A percentile compares a stretch with the other conserved stretches of the same genome.
phyloP scores from a whole-genome alignment of 2,329 filamentous ascomycete genomes.

The Juglanconis juglandina region DNA sequence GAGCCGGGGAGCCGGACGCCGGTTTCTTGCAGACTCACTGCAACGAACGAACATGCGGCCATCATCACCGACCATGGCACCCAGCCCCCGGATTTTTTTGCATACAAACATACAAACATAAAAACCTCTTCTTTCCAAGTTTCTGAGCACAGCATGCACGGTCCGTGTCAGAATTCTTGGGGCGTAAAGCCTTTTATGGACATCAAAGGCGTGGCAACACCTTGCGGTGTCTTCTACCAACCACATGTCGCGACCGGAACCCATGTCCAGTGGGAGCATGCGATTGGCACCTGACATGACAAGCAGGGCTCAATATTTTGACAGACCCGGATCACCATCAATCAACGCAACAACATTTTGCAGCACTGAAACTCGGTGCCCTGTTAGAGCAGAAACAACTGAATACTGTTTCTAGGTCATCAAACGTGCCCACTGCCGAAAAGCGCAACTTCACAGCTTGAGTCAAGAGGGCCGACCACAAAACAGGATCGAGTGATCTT shows the following conservation, averaged over 20 bases:
- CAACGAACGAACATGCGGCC: neutral
- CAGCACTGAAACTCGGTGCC: neutral
- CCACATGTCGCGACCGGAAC: neutral
- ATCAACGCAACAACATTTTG: neutral
- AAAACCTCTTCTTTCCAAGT: too few species aligned
- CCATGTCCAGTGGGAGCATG: too few species aligned
- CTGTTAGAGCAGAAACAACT: neutral
- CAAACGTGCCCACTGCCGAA: neutral
- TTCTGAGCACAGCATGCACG: too few species aligned
- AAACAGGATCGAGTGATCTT: slow-evolving; percentile 11
- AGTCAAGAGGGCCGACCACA: slow-evolving; percentile 8
- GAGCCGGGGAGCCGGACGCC: neutral
- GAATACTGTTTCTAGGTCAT: too few species aligned
- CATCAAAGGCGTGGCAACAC: too few species aligned
- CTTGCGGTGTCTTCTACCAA: neutral
- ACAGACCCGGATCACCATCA: neutral
- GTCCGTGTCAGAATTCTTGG: neutral
- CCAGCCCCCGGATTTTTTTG: neutral
- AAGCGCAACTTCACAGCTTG: neutral
- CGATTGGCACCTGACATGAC: neutral
- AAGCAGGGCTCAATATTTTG: neutral
- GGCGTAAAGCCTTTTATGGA: neutral
- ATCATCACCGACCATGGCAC: neutral
- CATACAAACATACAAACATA: too few species aligned
- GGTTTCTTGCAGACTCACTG: neutral